phyloP scores from a whole-genome alignment of 768 basidiomycete species.

The Phaffia tasmanica region DNA sequence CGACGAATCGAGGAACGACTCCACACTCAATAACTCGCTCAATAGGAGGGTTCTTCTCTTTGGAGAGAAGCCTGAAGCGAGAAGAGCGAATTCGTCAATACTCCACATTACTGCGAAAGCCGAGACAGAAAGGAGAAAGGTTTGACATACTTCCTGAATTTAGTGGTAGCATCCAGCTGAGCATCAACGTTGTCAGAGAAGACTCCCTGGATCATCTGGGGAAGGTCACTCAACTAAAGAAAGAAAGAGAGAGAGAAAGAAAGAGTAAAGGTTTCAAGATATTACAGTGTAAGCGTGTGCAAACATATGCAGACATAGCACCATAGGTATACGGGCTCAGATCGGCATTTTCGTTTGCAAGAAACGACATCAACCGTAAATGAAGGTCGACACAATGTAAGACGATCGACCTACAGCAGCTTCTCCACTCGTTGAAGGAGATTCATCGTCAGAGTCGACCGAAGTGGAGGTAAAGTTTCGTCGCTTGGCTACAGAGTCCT shows the following conservation, averaged over 20 bases:
- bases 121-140: not conserved
- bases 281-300: not conserved
- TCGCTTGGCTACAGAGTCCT: conserved; percentile 96
- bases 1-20: conserved; percentile 92
- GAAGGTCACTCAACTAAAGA: conserved; percentile 56
- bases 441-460: conserved; percentile 86
- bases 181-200: conserved; percentile 83
- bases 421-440: conserved; percentile 39
- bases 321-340: not conserved
- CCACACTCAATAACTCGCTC: conserved; percentile 92
- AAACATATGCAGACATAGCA: not conserved
- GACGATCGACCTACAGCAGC: conserved; percentile 19
- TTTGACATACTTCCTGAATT: conserved; percentile 69
- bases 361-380: not conserved
- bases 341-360: not conserved
- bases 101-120: not conserved
- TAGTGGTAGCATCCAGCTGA: conserved; percentile 93
- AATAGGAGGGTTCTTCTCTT: conserved; percentile 99
- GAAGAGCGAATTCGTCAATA: not conserved
- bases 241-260: not conserved
- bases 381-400: not conserved
- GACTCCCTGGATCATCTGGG: conserved; percentile 72
- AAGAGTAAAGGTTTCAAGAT: not conserved
- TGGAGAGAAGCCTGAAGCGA: conserved; percentile 58
- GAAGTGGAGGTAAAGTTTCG: conserved; percentile 75